These are phyloP conservation scores for Coleophoma eucalyptorum DNA, from an alignment of 2,329 filamentous ascomycete genomes.

Conservation along the genomic window DNA sequence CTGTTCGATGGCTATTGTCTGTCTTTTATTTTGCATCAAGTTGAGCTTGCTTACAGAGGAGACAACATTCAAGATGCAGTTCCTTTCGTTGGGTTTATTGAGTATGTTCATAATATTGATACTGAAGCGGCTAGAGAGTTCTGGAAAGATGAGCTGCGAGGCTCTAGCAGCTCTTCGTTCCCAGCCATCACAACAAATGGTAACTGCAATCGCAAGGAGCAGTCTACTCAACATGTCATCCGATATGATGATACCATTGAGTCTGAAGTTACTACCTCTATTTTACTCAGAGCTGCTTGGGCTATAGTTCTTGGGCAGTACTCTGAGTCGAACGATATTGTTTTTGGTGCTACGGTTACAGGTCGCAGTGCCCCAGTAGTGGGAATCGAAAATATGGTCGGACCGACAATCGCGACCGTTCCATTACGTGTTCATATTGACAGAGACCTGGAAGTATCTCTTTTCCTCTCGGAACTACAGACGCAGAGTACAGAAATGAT, in stretches of 20 bases:
- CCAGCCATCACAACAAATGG: not conserved
- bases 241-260: not conserved
- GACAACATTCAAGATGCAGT: not conserved
- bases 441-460: slow-evolving; percentile 22
- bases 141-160: slow-evolving; percentile 9
- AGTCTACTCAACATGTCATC: not conserved
- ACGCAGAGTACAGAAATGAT: slow-evolving; percentile 41
- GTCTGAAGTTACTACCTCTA: slow-evolving; percentile 40
- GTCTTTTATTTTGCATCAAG: slow-evolving; percentile 1
- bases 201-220: not conserved
- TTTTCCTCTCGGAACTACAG: slow-evolving; percentile 42
- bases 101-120: slow-evolving; percentile 35
- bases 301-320: slow-evolving; percentile 32
- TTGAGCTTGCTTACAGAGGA: slow-evolving; percentile 22
- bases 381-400: slow-evolving; percentile 34
- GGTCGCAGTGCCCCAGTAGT: slow-evolving; percentile 33
- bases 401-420: slow-evolving; percentile 37
- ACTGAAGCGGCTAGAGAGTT: slow-evolving; percentile 10
- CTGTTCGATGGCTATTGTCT: slow-evolving; percentile 63
- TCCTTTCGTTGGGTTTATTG: slow-evolving; percentile 33
- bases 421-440: slow-evolving; percentile 31
- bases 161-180: not conserved
- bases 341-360: slow-evolving; percentile 36
- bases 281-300: slow-evolving; percentile 35
- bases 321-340: slow-evolving; percentile 31